Percentiles rank a stretch among this genome's conserved stretches.
phyloP scores from a whole-genome alignment of 2,329 filamentous ascomycete species.

The Cordyceps farinosa region DNA sequence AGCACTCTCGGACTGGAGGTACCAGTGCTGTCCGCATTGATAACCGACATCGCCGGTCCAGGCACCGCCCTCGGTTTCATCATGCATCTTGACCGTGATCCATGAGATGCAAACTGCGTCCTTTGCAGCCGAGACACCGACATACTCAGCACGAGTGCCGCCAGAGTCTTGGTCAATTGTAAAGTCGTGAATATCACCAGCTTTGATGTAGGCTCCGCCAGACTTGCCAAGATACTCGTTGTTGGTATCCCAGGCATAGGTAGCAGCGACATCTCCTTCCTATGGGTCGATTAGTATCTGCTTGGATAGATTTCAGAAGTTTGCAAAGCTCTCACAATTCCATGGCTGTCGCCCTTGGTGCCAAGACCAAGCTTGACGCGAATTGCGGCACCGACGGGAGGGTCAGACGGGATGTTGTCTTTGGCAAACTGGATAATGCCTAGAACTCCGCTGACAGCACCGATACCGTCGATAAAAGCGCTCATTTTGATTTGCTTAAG shows the following conservation, averaged over 20 bases:
- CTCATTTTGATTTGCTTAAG: too few species aligned
- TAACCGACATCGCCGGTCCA: slow-evolving; percentile 17
- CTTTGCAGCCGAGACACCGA: slow-evolving; percentile 12
- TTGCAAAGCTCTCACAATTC: neutral
- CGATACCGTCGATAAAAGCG: neutral
- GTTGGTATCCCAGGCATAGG: slow-evolving; percentile 16
- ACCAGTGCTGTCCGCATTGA: slow-evolving; percentile 15
- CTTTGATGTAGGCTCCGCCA: neutral
- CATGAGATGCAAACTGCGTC: slow-evolving; percentile 15
- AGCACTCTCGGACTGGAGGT: slow-evolving; percentile 13
- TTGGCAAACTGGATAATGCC: neutral
- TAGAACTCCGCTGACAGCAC: neutral
- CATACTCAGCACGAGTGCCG: slow-evolving; percentile 16
- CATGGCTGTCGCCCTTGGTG: neutral
- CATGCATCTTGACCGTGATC: slow-evolving; percentile 17
- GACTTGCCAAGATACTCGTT: slow-evolving; percentile 15
- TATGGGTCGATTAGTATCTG: neutral
- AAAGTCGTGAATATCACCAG: slow-evolving; percentile 8
- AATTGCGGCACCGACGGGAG: neutral
- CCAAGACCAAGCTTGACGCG: slow-evolving; percentile 11
- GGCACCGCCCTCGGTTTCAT: slow-evolving; percentile 12
- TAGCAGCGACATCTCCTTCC: neutral
- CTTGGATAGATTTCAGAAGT: too few species aligned
- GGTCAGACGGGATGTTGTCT: neutral
- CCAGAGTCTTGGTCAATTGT: slow-evolving; percentile 3